Percentiles rank a stretch among this genome's conserved stretches.
Conservation (phyloP, 1,284 basidiomycete species). For the Bjerkandera adusta region DNA sequence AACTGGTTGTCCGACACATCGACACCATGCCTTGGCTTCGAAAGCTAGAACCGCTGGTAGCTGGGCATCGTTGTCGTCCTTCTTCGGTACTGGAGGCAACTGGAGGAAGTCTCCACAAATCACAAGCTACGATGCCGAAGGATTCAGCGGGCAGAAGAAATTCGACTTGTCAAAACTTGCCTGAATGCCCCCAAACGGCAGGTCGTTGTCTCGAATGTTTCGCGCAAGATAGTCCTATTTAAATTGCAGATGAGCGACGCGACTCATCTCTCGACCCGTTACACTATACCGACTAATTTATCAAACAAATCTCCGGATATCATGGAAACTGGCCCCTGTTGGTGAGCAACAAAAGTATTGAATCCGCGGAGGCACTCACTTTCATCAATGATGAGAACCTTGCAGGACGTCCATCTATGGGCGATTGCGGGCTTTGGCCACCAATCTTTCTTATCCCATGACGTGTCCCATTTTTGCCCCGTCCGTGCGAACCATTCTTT, state of each 20-base stretch:
- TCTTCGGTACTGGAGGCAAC: slow-evolving; percentile 72
- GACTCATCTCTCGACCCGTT: too few species aligned
- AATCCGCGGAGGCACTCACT: slow-evolving; percentile 34
- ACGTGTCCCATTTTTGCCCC: too few species aligned
- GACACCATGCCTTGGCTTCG: slow-evolving; percentile 61
- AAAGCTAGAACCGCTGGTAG: slow-evolving; percentile 59
- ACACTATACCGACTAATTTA: slow-evolving; percentile 59
- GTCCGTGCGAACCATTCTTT: too few species aligned
- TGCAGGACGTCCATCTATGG: slow-evolving; percentile 48
- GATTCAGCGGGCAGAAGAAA: too few species aligned
- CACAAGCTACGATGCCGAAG: slow-evolving; percentile 68
- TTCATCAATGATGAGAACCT: slow-evolving; percentile 70
- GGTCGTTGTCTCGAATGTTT: slow-evolving; percentile 41
- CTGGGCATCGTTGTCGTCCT: slow-evolving; percentile 17
- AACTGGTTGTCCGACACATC: slow-evolving; percentile 38
- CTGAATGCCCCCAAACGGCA: slow-evolving; percentile 77
- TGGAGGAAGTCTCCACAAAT: slow-evolving; percentile 83
- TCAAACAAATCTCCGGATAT: slow-evolving; percentile 59
- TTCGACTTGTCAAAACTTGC: too few species aligned
- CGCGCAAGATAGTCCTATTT: slow-evolving; percentile 49
- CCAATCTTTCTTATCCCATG: too few species aligned
- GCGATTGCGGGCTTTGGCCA: slow-evolving; percentile 12
- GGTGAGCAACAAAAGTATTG: slow-evolving; percentile 6
- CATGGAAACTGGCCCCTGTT: slow-evolving; percentile 50
- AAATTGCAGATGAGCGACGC: too few species aligned